A percentile compares a stretch with the other conserved stretches of the same genome.
Evolutionary conservation across 2,329 filamentous ascomycete genomes (phyloP).

Genomic region (Trichoderma afroharzianum): DNA sequence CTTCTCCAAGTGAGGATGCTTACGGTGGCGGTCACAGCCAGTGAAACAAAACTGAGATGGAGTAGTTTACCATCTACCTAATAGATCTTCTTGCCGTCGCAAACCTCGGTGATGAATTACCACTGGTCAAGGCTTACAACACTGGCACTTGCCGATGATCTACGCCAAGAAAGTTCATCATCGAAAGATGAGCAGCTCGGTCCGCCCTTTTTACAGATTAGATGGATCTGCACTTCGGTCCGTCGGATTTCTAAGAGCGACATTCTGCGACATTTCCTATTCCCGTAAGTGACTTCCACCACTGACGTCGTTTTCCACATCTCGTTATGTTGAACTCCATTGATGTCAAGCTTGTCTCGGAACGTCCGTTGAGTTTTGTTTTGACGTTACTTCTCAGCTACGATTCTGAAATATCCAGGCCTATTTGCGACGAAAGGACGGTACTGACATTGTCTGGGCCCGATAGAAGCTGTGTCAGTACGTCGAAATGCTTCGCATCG

Average conservation of each 20-base stretch:
- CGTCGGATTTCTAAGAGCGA: neutral
- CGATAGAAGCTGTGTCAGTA: neutral
- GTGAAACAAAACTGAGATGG: neutral
- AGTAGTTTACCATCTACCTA: neutral
- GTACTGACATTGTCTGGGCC: neutral
- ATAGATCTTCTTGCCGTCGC: neutral
- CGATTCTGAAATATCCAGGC: neutral
- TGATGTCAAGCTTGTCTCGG: neutral
- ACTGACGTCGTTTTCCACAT: no score
- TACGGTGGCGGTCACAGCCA: neutral
- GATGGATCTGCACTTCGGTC: neutral
- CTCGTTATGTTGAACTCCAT: no score
- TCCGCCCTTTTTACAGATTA: neutral
- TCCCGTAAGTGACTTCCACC: neutral
- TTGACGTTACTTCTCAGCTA: neutral
- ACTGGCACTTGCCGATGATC: neutral
- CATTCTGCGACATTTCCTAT: neutral
- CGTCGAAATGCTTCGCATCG: neutral
- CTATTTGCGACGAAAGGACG: neutral
- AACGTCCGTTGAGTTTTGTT: neutral
- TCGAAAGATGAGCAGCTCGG: neutral
- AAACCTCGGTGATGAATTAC: neutral
- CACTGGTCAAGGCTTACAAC: neutral
- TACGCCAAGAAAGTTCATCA: neutral
- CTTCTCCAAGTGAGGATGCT: rapidly evolving